Percentiles rank a stretch among this genome's conserved stretches.
phyloP scores from a whole-genome alignment of 2,329 filamentous ascomycete genomes.

The Neofusicoccum sp. region DNA sequence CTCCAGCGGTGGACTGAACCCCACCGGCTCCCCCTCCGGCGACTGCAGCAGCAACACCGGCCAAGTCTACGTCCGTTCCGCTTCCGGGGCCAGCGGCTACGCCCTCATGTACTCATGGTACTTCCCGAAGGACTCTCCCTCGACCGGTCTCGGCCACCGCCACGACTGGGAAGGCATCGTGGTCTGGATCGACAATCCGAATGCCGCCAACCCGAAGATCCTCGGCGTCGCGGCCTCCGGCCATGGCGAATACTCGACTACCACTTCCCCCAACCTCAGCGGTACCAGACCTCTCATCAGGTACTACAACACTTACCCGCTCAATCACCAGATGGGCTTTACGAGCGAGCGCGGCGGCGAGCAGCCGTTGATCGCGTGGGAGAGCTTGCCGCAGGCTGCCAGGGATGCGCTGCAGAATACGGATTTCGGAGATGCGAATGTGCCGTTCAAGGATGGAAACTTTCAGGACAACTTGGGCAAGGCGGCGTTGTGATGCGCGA shows the following conservation, averaged over 20 bases:
- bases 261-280: conserved; percentile 41
- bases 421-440: conserved; percentile 48
- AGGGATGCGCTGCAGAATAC: conserved; percentile 45
- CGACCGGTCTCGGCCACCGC: conserved; percentile 48
- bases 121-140: conserved; percentile 50
- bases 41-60: conserved; percentile 47
- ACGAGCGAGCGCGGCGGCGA: conserved; percentile 42
- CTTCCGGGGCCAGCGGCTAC: conserved; percentile 42
- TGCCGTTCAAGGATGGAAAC: conserved; percentile 49
- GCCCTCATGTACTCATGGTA: conserved; percentile 57
- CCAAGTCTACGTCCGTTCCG: conserved; percentile 52
- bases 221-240: conserved; percentile 53
- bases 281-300: conserved; percentile 47
- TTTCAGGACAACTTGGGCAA: conserved; percentile 45
- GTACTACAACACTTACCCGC: conserved; percentile 50
- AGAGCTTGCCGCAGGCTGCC: conserved; percentile 46
- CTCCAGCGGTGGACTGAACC: conserved; percentile 44
- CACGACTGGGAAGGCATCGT: conserved; percentile 59
- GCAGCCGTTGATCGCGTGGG: conserved; percentile 51
- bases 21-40: conserved; percentile 39
- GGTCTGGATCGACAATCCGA: conserved; percentile 50
- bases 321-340: conserved; percentile 48
- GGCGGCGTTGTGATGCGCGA: conserved; percentile 28
- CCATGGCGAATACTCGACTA: conserved; percentile 50
- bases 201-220: conserved; percentile 41